These are phyloP conservation scores for Candida morakotiae DNA, from an alignment of 805 yeast species.

Conservation along the genomic window DNA sequence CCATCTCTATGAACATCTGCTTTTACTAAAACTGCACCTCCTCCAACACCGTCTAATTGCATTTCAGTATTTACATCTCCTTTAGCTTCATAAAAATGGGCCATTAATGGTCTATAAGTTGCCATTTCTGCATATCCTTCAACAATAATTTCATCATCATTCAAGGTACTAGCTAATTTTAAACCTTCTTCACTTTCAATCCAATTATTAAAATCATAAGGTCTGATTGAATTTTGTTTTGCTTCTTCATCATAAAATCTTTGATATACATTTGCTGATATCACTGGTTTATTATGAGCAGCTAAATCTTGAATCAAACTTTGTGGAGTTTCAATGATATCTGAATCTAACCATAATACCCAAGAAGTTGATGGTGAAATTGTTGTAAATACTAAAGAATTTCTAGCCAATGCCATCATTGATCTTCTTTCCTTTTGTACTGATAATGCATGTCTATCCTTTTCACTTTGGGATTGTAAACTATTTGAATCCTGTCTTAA, in stretches of 20 bases:
- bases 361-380: constrained; percentile 87
- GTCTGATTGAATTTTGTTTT: constrained; percentile 59
- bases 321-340: constrained; percentile 83
- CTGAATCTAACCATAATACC: constrained; percentile 97
- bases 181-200: constrained; percentile 78
- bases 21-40: constrained; percentile 92
- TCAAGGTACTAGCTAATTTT: constrained; percentile 64
- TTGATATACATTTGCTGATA: constrained; percentile 93
- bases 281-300: constrained; percentile 76
- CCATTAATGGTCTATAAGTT: constrained; percentile 94
- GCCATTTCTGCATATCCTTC: constrained; percentile 95
- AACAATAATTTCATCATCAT: constrained; percentile 86
- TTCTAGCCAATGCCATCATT: constrained; percentile 91
- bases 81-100: constrained; percentile 66
- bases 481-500: constrained; percentile 87
- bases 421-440: constrained; percentile 88
- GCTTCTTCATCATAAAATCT: constrained; percentile 59
- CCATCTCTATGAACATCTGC: constrained; percentile 99
- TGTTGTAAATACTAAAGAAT: constrained; percentile 84
- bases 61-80: constrained; percentile 66
- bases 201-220: constrained; percentile 98
- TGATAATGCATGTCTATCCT: constrained; percentile 81
- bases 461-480: constrained; percentile 69
- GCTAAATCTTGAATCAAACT: constrained; percentile 85
- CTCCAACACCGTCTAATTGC: constrained; percentile 96